These are phyloP conservation scores for Rhynchosporium secalis DNA, from an alignment of 2,329 filamentous ascomycete genomes.

Conservation along the genomic window DNA sequence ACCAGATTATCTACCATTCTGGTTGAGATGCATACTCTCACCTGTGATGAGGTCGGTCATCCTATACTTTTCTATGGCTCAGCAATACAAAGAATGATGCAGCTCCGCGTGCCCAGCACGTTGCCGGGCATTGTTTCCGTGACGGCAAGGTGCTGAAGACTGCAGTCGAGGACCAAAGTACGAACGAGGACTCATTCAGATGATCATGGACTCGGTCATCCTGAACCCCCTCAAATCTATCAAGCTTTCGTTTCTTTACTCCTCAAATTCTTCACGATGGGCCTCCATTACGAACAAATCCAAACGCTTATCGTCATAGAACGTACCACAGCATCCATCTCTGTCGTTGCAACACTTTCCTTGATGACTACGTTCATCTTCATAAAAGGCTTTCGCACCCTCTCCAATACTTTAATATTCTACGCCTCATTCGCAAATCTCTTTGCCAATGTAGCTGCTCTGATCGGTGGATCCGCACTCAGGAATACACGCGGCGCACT, in stretches of 20 bases:
- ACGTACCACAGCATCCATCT: slow-evolving; percentile 68
- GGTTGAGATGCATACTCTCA: neutral
- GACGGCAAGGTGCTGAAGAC: neutral
- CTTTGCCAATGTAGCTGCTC: slow-evolving; percentile 56
- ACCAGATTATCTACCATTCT: neutral
- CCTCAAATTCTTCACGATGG: neutral
- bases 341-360: slow-evolving; percentile 67
- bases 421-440: slow-evolving; percentile 62
- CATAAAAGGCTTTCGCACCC: slow-evolving; percentile 73
- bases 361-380: slow-evolving; percentile 69
- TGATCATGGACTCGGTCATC: neutral
- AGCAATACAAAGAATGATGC: neutral
- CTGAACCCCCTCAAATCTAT: neutral
- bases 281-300: slow-evolving; percentile 42
- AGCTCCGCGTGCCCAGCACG: slow-evolving; percentile 7
- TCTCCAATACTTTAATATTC: slow-evolving; percentile 70
- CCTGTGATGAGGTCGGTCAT: neutral
- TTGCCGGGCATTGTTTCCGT: neutral
- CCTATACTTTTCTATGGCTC: neutral
- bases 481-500: slow-evolving; percentile 26
- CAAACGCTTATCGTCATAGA: slow-evolving; percentile 62
- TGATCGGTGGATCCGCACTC: slow-evolving; percentile 52
- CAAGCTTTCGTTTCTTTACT: neutral
- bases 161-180: neutral
- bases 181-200: too few species aligned